Conservation (phyloP, 306 rosid species). For the Cucurbita argyrosperma region DNA sequence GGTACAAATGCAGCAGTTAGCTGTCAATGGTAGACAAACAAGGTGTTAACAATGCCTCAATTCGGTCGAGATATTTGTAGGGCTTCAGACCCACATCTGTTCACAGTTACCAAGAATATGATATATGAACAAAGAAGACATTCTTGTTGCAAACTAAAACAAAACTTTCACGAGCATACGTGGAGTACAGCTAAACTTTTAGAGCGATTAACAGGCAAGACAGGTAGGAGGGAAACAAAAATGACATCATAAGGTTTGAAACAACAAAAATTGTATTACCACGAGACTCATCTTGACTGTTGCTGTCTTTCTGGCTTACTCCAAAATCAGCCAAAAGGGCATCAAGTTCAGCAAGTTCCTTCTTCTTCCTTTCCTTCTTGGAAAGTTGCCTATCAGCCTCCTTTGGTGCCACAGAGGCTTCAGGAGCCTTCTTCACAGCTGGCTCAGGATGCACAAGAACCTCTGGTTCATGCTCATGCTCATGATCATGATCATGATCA, state of each 20-base stretch:
- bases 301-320: conserved; percentile 42
- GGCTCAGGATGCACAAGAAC: conserved; percentile 33
- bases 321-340: conserved; percentile 91
- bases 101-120: neutral
- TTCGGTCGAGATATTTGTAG: neutral
- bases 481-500: conserved; percentile 73
- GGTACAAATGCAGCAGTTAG: neutral
- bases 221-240: neutral
- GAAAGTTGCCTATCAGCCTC: conserved; percentile 80
- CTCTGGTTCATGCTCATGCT: conserved; percentile 39
- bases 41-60: neutral
- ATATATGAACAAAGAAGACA: neutral
- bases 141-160: neutral
- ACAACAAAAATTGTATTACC: conserved; percentile 29
- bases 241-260: neutral
- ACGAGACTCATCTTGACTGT: conserved; percentile 47
- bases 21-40: neutral
- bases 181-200: neutral
- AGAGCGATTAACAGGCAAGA: neutral
- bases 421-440: conserved; percentile 34
- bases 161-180: neutral
- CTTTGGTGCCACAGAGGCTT: conserved; percentile 42
- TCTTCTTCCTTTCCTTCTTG: conserved; percentile 83
- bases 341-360: conserved; percentile 92
- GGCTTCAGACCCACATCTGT: neutral